Conservation (phyloP, 75 land plant genomes). For the Pinus taeda region DNA sequence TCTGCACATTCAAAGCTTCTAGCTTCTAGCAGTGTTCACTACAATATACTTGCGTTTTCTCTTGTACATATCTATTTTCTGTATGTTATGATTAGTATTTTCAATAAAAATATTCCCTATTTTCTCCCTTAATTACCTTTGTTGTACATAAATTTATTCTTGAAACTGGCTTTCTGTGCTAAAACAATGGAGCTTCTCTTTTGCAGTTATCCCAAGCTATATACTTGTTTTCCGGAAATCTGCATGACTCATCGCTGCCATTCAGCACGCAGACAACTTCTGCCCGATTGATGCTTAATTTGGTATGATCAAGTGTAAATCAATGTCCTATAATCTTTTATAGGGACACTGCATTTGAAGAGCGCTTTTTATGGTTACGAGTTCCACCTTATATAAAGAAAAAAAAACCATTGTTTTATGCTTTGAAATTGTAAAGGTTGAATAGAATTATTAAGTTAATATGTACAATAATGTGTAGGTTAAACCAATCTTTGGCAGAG, state of each 20-base stretch:
- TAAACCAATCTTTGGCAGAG: slow-evolving; percentile 88
- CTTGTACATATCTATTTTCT: too few species aligned
- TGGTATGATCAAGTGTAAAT: slow-evolving; percentile 42
- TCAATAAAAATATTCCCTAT: too few species aligned
- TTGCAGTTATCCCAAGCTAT: slow-evolving; percentile 92
- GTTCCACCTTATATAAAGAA: background rate
- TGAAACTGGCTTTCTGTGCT: background rate
- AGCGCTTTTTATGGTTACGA: background rate
- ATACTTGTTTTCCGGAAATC: slow-evolving; percentile 94
- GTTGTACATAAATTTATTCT: background rate
- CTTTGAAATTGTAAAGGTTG: background rate
- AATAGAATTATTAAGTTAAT: background rate
- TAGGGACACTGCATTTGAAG: background rate
- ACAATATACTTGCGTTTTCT: too few species aligned
- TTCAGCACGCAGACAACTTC: slow-evolving; percentile 93
- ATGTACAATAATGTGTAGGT: slow-evolving; percentile 38
- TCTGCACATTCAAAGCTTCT: too few species aligned
- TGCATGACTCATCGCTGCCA: slow-evolving; percentile 93
- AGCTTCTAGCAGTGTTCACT: too few species aligned
- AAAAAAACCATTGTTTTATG: background rate
- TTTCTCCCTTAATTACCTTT: background rate
- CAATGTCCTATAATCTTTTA: background rate
- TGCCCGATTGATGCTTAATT: slow-evolving; percentile 93
- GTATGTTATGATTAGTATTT: too few species aligned
- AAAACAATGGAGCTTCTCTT: slow-evolving; percentile 7